phyloP scores from a whole-genome alignment of 257 asterid genomes.

The Solanum bulbocastanum region DNA sequence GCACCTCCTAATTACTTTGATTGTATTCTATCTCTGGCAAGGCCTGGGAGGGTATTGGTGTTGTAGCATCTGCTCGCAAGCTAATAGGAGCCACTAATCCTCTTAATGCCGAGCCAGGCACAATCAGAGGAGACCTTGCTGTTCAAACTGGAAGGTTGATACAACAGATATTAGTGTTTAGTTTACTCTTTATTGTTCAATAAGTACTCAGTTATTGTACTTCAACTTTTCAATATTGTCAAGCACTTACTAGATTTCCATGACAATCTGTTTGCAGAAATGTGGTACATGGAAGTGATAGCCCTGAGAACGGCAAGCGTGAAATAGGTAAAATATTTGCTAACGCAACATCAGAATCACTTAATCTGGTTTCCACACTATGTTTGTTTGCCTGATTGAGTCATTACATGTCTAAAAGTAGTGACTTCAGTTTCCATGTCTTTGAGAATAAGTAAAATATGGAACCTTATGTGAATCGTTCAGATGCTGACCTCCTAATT shows the following conservation, averaged over 20 bases:
- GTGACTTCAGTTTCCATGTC: neutral
- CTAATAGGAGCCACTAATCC: slow-evolving; percentile 93
- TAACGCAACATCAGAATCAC: neutral
- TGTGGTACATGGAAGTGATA: slow-evolving; percentile 95
- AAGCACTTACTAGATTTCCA: neutral
- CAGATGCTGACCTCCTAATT: neutral
- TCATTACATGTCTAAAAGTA: neutral
- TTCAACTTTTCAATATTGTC: neutral
- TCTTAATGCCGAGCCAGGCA: slow-evolving; percentile 92
- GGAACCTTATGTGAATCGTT: neutral
- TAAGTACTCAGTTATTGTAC: neutral
- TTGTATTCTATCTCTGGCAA: neutral
- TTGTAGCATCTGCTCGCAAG: slow-evolving; percentile 91
- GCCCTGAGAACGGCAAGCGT: slow-evolving; percentile 80
- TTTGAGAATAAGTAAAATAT: neutral
- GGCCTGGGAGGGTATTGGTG: slow-evolving; percentile 98
- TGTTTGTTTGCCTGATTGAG: neutral
- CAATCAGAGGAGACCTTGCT: slow-evolving; percentile 93
- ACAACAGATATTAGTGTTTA: neutral
- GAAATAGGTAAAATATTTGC: slow-evolving; percentile 52
- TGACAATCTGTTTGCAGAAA: slow-evolving; percentile 41
- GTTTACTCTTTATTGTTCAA: neutral
- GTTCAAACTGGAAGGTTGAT: slow-evolving; percentile 91
- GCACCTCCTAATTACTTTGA: neutral
- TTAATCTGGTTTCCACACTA: neutral